phyloP scores from a whole-genome alignment of 2,329 filamentous ascomycete species.

The Fusarium decemcellulare region DNA sequence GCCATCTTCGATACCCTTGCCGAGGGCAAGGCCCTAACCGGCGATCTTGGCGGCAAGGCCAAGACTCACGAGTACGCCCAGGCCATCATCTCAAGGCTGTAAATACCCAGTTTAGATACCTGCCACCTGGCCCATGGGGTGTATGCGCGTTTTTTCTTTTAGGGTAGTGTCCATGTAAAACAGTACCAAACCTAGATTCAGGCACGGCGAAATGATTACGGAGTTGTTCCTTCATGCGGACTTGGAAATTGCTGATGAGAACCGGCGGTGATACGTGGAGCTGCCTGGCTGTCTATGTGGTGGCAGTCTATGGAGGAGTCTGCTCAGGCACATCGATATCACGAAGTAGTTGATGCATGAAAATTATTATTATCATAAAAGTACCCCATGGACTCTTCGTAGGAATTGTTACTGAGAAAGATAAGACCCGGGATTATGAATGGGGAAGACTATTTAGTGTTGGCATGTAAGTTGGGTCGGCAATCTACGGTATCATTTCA shows the following conservation, averaged over 20 bases:
- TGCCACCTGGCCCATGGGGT: conserved; percentile 33
- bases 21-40: conserved; percentile 96
- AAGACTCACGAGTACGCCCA: conserved; percentile 96
- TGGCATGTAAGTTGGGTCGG: too few relatives aligned
- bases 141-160: conserved; percentile 40
- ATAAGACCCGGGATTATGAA: too few relatives aligned
- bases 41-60: conserved; percentile 95
- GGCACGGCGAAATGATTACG: conserved; percentile 49
- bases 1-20: conserved; percentile 96
- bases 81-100: conserved; percentile 85
- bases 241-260: conserved; percentile 27
- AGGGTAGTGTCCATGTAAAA: conserved; percentile 49
- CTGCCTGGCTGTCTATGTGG: not conserved
- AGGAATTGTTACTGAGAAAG: too few relatives aligned
- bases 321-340: conserved; percentile 5
- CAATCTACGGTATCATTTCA: too few relatives aligned
- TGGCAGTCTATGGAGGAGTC: conserved; percentile 15
- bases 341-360: not conserved
- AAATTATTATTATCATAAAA: not conserved
- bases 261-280: conserved; percentile 18
- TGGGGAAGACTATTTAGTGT: too few relatives aligned
- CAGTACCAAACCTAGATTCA: conserved; percentile 50
- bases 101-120: conserved; percentile 53
- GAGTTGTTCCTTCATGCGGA: conserved; percentile 38
- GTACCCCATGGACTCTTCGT: too few relatives aligned